Conservation (phyloP, 2,329 filamentous ascomycete species). For the Tothia fuscella region DNA sequence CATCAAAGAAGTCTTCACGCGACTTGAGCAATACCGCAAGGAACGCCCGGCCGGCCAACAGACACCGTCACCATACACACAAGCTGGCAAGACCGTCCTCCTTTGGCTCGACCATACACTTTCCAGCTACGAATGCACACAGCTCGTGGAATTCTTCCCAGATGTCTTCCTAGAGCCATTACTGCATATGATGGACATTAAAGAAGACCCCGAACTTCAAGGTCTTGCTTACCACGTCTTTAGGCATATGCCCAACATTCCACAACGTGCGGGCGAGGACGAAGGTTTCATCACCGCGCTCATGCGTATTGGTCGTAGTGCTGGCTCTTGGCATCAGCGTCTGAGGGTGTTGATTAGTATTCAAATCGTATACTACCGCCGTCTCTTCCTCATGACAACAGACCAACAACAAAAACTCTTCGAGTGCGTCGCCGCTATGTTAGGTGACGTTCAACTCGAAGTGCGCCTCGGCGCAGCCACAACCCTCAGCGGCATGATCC, state of each 20-base stretch:
- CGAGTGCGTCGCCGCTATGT: constrained; percentile 88
- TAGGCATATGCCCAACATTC: constrained; percentile 88
- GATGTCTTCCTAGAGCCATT: constrained; percentile 82
- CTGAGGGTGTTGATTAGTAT: constrained; percentile 93
- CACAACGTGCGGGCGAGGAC: constrained; percentile 78
- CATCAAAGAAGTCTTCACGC: constrained; percentile 62
- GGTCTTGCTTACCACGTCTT: constrained; percentile 93
- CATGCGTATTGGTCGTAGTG: constrained; percentile 74
- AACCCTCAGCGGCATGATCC: constrained; percentile 93
- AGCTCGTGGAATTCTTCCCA: constrained; percentile 84
- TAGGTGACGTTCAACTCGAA: constrained; percentile 82
- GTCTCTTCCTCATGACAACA: constrained; percentile 72
- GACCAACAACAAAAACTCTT: constrained; percentile 71
- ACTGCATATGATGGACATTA: constrained; percentile 99
- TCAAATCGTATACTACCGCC: constrained; percentile 96
- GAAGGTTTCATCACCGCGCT: constrained; percentile 72
- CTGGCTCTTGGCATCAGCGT: constrained; percentile 88
- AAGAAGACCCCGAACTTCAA: constrained; percentile 93
- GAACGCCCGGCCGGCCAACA: constrained; percentile 80
- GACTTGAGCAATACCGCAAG: constrained; percentile 77
- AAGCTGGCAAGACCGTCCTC: constrained; percentile 88
- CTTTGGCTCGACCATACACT: constrained; percentile 90
- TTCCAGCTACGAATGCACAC: constrained; percentile 83
- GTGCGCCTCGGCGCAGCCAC: constrained; percentile 87
- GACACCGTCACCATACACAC: constrained; percentile 87